phyloP scores from a whole-genome alignment of 2,329 filamentous ascomycete genomes.

The Neofusicoccum laricinum region DNA sequence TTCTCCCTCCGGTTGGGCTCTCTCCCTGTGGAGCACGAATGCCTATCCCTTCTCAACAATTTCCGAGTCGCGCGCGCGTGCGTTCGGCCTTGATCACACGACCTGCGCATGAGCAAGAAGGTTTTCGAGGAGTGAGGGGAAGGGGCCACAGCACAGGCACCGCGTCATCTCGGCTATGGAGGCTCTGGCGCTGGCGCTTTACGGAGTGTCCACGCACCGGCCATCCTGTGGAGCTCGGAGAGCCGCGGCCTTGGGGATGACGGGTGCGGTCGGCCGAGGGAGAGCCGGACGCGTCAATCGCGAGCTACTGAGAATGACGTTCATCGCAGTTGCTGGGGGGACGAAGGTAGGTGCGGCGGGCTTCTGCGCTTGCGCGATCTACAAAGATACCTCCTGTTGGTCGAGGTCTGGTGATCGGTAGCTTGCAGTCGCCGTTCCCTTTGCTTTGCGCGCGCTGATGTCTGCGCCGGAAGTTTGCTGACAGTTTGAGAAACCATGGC shows the following conservation, averaged over 20 bases:
- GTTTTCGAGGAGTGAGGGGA: not conserved
- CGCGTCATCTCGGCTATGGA: constrained; percentile 3
- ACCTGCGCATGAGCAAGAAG: not conserved
- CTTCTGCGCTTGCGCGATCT: not conserved
- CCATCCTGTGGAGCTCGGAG: not conserved
- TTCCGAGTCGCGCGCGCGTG: not conserved
- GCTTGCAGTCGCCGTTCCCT: too few species aligned
- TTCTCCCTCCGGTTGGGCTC: not conserved
- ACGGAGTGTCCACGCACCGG: not conserved
- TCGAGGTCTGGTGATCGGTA: too few species aligned
- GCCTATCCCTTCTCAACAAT: not conserved
- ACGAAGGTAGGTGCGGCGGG: not conserved
- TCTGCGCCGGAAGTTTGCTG: too few species aligned
- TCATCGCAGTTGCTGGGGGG: not conserved
- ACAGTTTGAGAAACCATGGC: too few species aligned
- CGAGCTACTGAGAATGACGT: too few species aligned
- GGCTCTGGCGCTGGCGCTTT: not conserved
- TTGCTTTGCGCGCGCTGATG: too few species aligned
- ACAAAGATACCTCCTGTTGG: too few species aligned
- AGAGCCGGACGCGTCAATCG: too few species aligned
- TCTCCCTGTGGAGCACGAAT: not conserved
- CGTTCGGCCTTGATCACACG: not conserved
- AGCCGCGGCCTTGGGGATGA: not conserved
- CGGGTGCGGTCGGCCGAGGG: not conserved
- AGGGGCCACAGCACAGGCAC: not conserved